phyloP scores from a whole-genome alignment of 345 rosid genomes.

The Arabis alpina region DNA sequence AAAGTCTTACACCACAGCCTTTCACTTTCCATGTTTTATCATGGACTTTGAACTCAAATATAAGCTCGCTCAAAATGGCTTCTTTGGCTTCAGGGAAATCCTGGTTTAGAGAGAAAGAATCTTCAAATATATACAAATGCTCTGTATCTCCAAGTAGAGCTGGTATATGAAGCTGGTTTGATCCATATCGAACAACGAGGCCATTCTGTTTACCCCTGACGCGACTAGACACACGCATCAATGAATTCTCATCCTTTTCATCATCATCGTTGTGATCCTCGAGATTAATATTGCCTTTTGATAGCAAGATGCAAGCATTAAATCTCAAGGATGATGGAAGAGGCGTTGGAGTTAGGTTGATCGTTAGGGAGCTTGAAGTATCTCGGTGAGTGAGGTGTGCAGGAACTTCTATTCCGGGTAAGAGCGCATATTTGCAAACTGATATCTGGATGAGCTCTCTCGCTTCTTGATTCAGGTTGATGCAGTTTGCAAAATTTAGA shows the following conservation, averaged over 20 bases:
- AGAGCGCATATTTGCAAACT: constrained; percentile 11
- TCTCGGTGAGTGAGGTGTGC: constrained; percentile 10
- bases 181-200: not conserved
- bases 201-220: constrained; percentile 8
- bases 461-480: too few species aligned
- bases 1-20: constrained; percentile 9
- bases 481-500: too few species aligned
- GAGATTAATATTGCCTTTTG: not conserved
- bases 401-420: constrained; percentile 22
- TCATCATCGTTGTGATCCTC: not conserved
- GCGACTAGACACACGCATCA: not conserved
- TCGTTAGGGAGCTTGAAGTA: not conserved
- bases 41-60: constrained; percentile 6
- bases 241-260: not conserved
- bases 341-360: constrained; percentile 5
- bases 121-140: constrained; percentile 12
- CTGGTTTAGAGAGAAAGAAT: not conserved
- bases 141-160: not conserved
- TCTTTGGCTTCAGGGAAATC: not conserved
- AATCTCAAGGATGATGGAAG: not conserved
- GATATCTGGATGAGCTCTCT: constrained; percentile 15
- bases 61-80: constrained; percentile 11
- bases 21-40: not conserved
- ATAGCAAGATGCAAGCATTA: constrained; percentile 26
- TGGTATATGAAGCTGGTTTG: not conserved